Evolutionary conservation across 2,329 filamentous ascomycete genomes (phyloP), one percentile per base, ranked within the genome.

Genomic region (Colletotrichum limetticola): DNA sequence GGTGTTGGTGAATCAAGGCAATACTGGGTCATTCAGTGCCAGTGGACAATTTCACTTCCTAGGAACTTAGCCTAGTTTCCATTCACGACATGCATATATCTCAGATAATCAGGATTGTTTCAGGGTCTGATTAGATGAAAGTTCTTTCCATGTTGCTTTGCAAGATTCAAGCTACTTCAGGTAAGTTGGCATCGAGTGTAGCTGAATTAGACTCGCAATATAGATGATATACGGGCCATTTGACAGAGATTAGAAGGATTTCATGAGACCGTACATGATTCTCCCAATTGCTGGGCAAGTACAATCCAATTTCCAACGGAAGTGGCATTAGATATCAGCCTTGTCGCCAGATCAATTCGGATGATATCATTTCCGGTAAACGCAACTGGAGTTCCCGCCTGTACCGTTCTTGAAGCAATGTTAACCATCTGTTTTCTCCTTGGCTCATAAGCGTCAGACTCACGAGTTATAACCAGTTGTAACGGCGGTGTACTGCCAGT

Each of bases 391-490:
- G 67, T 74, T 28, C 68, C 71, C 1, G 16, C 49, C 1, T 57
- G 59, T 0, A 69, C 66, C 0, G 70, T 64, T 1, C 70, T 72
- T 14, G 35, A 8, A 0, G 30, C n/a, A 7, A 22, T 22, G 76
- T 59, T 14, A 86, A 75, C 74, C 82, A 82, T 59, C 80, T 75
- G 71, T 24, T n/a, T 4, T 11, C 14, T 16, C 8, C n/a, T 2
- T 5, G 2, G 2, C 12, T 19, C 2, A 35, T 11, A 5, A 28
- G 12, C 12, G 0, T 8, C 2, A 14, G 22, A 68, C 61, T 26
- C 22, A 71, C 71, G 71, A 66, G 6, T 71, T 73, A 9, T n/a
- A 57, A 0, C 60, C 71, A 1, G 66, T 73, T 1, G 71, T 58
- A 0, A 64, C 65, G 4, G 37, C 69, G 3, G 8, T 26, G 26